Evolutionary conservation across 2,329 filamentous ascomycete species (phyloP).

Genomic region (Colletotrichum melonis): DNA sequence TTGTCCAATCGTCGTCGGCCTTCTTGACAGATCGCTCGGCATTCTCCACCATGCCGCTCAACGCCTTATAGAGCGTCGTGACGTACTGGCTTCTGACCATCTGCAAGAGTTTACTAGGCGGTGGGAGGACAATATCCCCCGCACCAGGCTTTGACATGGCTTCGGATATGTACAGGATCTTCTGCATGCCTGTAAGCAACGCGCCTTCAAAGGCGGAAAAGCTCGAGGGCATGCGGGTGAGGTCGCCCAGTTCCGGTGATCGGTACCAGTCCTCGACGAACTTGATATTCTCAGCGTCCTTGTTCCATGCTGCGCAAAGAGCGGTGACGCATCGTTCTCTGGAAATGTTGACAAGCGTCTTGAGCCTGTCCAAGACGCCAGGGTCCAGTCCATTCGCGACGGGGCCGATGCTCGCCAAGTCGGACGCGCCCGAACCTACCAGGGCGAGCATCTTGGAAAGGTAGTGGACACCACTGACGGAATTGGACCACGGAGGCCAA

Average conservation of each 20-base stretch:
- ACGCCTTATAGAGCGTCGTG: slow-evolving; percentile 90
- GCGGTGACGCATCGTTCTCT: slow-evolving; percentile 89
- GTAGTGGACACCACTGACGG: slow-evolving; percentile 91
- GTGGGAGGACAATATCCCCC: slow-evolving; percentile 84
- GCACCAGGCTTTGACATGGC: slow-evolving; percentile 80
- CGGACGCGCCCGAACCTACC: slow-evolving; percentile 87
- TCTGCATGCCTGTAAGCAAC: slow-evolving; percentile 88
- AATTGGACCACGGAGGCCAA: slow-evolving; percentile 94
- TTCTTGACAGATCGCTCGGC: slow-evolving; percentile 80
- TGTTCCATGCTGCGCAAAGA: slow-evolving; percentile 91
- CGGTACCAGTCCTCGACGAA: slow-evolving; percentile 94
- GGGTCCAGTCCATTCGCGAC: slow-evolving; percentile 65
- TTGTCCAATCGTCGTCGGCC: slow-evolving; percentile 71
- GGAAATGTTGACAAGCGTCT: slow-evolving; percentile 78
- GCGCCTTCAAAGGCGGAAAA: slow-evolving; percentile 89
- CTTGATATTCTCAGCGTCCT: slow-evolving; percentile 92
- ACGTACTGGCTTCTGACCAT: slow-evolving; percentile 94
- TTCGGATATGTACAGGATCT: slow-evolving; percentile 93
- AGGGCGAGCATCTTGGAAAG: slow-evolving; percentile 84
- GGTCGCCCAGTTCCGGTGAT: slow-evolving; percentile 81
- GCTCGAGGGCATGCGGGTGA: slow-evolving; percentile 89
- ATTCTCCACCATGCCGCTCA: slow-evolving; percentile 97
- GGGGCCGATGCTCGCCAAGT: slow-evolving; percentile 81
- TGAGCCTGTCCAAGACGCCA: slow-evolving; percentile 77
- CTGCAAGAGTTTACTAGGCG: slow-evolving; percentile 87